A percentile compares a stretch with the other conserved stretches of the same genome.
phyloP scores from a whole-genome alignment of 2,329 filamentous ascomycete species.

The Tricladium varicosporioides region DNA sequence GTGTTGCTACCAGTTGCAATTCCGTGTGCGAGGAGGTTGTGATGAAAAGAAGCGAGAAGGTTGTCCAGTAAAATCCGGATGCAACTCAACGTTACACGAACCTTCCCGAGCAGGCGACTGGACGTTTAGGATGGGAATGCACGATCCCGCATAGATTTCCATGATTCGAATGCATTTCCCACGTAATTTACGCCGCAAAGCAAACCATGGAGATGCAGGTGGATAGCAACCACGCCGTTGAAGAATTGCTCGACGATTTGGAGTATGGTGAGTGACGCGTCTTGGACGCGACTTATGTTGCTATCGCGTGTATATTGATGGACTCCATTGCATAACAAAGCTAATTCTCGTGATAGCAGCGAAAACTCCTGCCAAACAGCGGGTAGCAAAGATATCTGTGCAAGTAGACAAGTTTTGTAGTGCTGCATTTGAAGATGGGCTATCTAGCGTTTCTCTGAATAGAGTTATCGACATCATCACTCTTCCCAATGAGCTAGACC shows the following conservation, averaged over 20 bases:
- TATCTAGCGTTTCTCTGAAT: conserved; percentile 58
- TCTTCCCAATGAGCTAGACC: conserved; percentile 68
- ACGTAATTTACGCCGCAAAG: not conserved
- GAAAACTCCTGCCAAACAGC: conserved; percentile 62
- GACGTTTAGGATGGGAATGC: not conserved
- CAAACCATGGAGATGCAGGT: conserved; percentile 11
- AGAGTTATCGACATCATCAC: conserved; percentile 67
- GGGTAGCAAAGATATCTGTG: conserved; percentile 59
- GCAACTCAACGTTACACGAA: conserved; percentile 8
- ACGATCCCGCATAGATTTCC: not conserved
- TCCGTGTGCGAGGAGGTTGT: not conserved
- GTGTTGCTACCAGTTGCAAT: not conserved
- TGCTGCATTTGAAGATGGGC: conserved; percentile 65
- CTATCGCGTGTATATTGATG: not conserved
- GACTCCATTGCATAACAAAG: conserved; percentile 1
- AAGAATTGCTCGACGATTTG: conserved; percentile 27
- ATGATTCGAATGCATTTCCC: not conserved
- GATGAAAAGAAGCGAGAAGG: conserved; percentile 6
- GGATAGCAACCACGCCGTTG: conserved; percentile 12
- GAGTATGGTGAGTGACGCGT: conserved; percentile 30
- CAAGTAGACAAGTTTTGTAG: conserved; percentile 62
- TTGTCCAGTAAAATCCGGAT: not conserved
- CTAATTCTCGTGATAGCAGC: conserved; percentile 45
- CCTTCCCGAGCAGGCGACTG: conserved; percentile 3
- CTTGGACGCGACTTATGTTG: conserved; percentile 13